Evolutionary conservation across 352 stramenopile species (phyloP), one percentile per base, ranked within the genome.

Genomic region (Pythium plurisporium): DNA sequence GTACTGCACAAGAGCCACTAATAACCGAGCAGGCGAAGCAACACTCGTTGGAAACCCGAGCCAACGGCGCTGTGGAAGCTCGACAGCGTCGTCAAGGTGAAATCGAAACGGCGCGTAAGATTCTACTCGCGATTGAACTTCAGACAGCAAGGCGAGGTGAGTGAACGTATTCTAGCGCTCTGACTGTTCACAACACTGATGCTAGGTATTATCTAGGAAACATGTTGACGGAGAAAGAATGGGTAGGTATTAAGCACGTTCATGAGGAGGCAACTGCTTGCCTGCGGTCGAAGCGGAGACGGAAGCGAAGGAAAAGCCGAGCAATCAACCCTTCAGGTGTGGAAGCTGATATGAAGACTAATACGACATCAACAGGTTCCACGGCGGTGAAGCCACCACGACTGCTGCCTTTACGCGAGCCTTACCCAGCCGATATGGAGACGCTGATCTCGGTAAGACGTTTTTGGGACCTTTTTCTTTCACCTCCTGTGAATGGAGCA

Each of bases 351-450:
- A 7, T 4, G 1, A 22, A 33, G 22, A 27, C 45, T 20, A 25
- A 2, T n/a, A 23, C 15, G 15, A 5, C 25, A 22, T 23, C 26
- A 27, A 12, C 42, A 25, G 29, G 2, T 22, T 25, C 23, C 11
- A 22, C 22, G 26, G 7, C 20, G 1, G 29, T n/a, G 11, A n/a
- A 22, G 8, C 4, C 11, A 36, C 23, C 10, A 14, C 42, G 22
- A 31, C 8, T 20, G 19, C 15, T 45, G 11, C 38, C 20, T 14
- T 43, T 77, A 5, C 40, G 48, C 3, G 70, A 74, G 26, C 66
- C 70, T 1, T 70, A 70, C 19, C 54, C 59, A 10, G 31, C 67
- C n/a, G 59, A 70, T 29, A 74, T 78, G 66, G 49, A 71, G 37
- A 67, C 55, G 12, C 59, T 78, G 20, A 59, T 74, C 2, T 11